Evolutionary conservation across 805 yeast species (phyloP).

Genomic region (Cyberlindnera samutprakarnensis): DNA sequence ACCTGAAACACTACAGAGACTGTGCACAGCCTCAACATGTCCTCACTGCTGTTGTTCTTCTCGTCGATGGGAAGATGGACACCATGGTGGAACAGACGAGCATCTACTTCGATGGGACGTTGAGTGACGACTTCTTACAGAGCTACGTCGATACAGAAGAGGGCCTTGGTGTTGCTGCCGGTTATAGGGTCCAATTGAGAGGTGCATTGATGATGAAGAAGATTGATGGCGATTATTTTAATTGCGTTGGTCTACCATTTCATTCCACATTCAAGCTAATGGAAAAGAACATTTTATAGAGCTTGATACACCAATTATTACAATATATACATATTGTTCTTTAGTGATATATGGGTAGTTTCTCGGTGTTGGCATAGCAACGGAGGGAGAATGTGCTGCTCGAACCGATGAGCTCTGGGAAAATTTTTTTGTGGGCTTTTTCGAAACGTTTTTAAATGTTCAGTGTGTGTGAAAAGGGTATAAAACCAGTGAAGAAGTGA

Average conservation of each 20-base stretch:
- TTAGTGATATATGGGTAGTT: too few species aligned
- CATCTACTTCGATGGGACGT: slow-evolving; percentile 32
- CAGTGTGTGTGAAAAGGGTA: too few species aligned
- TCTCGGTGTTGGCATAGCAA: too few species aligned
- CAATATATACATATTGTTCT: too few species aligned
- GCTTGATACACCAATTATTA: too few species aligned
- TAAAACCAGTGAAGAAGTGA: too few species aligned
- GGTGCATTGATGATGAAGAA: slow-evolving; percentile 59
- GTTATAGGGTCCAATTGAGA: slow-evolving; percentile 73
- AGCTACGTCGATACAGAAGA: slow-evolving; percentile 65
- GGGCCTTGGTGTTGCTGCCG: slow-evolving; percentile 85
- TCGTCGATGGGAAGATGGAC: slow-evolving; percentile 21
- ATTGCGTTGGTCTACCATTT: slow-evolving; percentile 84
- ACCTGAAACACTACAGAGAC: slow-evolving; percentile 42
- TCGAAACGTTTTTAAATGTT: too few species aligned
- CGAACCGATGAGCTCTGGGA: slow-evolving; percentile 1
- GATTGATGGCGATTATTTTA: slow-evolving; percentile 75
- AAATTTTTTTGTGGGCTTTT: too few species aligned
- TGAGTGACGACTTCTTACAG: slow-evolving; percentile 48
- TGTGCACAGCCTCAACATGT: slow-evolving; percentile 37
- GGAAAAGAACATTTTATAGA: slow-evolving; percentile 14
- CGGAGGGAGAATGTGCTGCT: background rate
- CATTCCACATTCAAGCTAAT: slow-evolving; percentile 43
- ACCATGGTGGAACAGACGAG: slow-evolving; percentile 34
- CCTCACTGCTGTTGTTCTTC: slow-evolving; percentile 46